A percentile compares a stretch with the other conserved stretches of the same genome.
Conservation (phyloP, 75 land plant genomes). For the Larix kaempferi region DNA sequence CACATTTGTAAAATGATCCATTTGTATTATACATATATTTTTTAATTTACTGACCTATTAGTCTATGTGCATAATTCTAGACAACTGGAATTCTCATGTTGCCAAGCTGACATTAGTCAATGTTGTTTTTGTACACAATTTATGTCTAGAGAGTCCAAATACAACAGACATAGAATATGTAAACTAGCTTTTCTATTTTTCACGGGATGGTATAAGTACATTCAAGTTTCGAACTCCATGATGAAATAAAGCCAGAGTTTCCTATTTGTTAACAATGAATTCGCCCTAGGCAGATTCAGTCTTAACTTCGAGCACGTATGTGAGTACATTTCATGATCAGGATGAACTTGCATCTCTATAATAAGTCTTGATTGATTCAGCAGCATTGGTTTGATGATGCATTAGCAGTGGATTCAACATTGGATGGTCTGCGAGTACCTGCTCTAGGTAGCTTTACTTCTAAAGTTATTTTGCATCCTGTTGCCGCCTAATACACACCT, state of each 20-base stretch:
- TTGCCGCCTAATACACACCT: too few species aligned
- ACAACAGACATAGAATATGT: background rate
- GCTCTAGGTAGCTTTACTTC: too few species aligned
- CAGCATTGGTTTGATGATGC: background rate
- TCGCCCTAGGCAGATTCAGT: background rate
- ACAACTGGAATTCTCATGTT: background rate
- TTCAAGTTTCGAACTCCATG: background rate
- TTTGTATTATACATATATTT: background rate
- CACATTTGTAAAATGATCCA: background rate
- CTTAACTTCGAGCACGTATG: too few species aligned
- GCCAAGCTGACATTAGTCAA: background rate
- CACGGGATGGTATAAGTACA: background rate
- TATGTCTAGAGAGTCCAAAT: background rate
- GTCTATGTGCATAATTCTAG: background rate
- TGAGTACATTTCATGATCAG: too few species aligned
- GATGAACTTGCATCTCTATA: background rate
- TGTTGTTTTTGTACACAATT: background rate
- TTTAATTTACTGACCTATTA: background rate
- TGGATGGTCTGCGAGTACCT: too few species aligned
- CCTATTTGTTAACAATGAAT: background rate
- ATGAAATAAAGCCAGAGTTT: background rate
- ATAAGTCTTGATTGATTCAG: background rate
- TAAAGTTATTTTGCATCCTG: too few species aligned
- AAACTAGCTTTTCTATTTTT: background rate
- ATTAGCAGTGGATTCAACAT: background rate